Percentiles rank a stretch among this genome's conserved stretches.
Conservation (phyloP, 129 eudicot species). For the Calendula officinalis region DNA sequence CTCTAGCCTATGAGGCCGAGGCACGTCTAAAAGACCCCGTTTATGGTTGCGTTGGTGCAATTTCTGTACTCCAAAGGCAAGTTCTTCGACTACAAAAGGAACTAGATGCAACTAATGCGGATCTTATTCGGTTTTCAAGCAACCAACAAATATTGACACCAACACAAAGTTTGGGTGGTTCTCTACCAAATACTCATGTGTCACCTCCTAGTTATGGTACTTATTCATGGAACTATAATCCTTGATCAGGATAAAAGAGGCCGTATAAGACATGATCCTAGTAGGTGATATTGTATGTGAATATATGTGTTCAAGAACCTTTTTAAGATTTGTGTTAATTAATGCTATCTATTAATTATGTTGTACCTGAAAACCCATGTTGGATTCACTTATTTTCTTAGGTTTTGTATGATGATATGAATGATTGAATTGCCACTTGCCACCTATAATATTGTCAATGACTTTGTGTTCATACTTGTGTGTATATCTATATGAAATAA, state of each 20-base stretch:
- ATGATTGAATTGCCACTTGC: slow-evolving; percentile 27
- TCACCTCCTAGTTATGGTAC: slow-evolving; percentile 23
- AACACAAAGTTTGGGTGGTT: slow-evolving; percentile 19
- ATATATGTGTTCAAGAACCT: slow-evolving; percentile 7
- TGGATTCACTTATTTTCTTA: slow-evolving; percentile 7
- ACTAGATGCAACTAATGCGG: slow-evolving; percentile 72
- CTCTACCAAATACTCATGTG: slow-evolving; percentile 23
- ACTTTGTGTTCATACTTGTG: slow-evolving; percentile 10
- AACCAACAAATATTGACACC: slow-evolving; percentile 18
- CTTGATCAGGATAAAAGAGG: slow-evolving; percentile 15
- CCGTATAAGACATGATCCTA: slow-evolving; percentile 16
- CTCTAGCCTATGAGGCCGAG: slow-evolving; percentile 86
- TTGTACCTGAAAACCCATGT: slow-evolving; percentile 25
- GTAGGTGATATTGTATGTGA: slow-evolving; percentile 24
- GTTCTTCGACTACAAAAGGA: slow-evolving; percentile 68
- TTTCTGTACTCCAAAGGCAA: slow-evolving; percentile 75
- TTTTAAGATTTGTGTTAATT: slow-evolving; percentile 21
- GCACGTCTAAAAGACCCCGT: slow-evolving; percentile 85
- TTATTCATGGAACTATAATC: slow-evolving; percentile 42
- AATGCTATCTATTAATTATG: slow-evolving; percentile 25
- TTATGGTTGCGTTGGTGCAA: slow-evolving; percentile 87
- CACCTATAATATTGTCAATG: slow-evolving; percentile 8
- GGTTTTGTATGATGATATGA: slow-evolving; percentile 21
- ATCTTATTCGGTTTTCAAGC: slow-evolving; percentile 45
- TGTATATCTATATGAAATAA: background rate